Percentiles rank a stretch among this genome's conserved stretches.
Evolutionary conservation across 169 alveolate genomes (phyloP).

Genomic region (Babesia sp.): DNA sequence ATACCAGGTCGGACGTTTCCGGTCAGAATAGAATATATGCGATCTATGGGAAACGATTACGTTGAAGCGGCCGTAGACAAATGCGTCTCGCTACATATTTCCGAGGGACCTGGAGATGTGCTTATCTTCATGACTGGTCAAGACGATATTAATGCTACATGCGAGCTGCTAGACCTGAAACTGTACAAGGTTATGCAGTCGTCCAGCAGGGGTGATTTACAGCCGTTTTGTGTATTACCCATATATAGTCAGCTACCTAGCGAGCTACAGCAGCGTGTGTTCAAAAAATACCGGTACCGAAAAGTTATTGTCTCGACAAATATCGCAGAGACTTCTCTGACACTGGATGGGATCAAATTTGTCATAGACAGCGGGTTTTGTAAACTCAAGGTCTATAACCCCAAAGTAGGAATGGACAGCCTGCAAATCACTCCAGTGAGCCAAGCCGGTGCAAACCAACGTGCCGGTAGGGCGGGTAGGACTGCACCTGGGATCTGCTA

Average conservation of each 20-base stretch:
- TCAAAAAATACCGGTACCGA: conserved; percentile 74
- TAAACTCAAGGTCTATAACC: conserved; percentile 98
- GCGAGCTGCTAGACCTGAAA: conserved; percentile 92
- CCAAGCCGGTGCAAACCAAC: conserved; percentile 98
- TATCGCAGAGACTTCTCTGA: conserved; percentile 99
- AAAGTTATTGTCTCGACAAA: conserved; percentile 98
- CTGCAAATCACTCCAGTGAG: conserved; percentile 98
- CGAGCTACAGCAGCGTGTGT: conserved; percentile 90
- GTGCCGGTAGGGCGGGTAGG: conserved; percentile 99
- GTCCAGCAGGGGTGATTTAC: conserved; percentile 63
- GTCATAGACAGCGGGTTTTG: conserved; percentile 99
- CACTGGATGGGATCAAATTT: conserved; percentile 97
- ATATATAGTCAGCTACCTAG: conserved; percentile 98
- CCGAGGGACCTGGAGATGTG: conserved; percentile 91
- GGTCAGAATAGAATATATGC: conserved; percentile 91
- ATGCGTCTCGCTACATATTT: conserved; percentile 94
- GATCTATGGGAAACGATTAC: conserved; percentile 94
- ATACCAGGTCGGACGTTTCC: conserved; percentile 99
- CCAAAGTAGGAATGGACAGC: conserved; percentile 99
- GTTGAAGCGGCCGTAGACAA: conserved; percentile 99
- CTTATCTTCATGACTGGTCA: conserved; percentile 99
- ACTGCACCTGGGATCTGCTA: conserved; percentile 98
- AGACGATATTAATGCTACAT: conserved; percentile 99
- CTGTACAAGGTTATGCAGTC: conserved; percentile 71
- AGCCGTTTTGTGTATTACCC: conserved; percentile 92